A percentile compares a stretch with the other conserved stretches of the same genome.
Evolutionary conservation across 2,329 filamentous ascomycete genomes (phyloP).

Genomic region (Fusarium algeriense): DNA sequence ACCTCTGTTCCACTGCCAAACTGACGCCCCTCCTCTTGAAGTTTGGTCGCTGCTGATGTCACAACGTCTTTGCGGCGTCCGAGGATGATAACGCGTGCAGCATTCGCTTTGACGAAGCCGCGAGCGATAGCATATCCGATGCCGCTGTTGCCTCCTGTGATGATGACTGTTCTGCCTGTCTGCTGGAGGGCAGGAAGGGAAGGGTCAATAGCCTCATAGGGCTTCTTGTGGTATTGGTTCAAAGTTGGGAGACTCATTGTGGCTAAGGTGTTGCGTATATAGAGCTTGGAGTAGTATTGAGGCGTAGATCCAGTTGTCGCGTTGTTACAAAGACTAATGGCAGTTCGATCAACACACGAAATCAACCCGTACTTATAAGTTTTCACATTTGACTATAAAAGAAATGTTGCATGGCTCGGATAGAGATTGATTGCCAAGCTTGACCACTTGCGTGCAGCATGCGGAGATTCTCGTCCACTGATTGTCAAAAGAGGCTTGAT

Average conservation of each 20-base stretch:
- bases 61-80: neutral
- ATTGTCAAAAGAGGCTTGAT: neutral
- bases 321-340: neutral
- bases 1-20: neutral
- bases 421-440: neutral
- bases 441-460: neutral
- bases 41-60: neutral
- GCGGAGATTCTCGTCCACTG: no score
- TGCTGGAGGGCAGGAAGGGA: neutral
- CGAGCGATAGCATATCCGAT: neutral
- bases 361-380: neutral
- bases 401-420: neutral
- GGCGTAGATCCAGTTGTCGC: no score
- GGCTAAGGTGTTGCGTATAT: neutral
- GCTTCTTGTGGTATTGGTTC: neutral
- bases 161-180: neutral
- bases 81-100: neutral
- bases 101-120: neutral
- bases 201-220: neutral
- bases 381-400: no score
- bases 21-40: neutral
- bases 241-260: neutral
- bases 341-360: no score
- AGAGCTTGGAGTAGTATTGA: neutral
- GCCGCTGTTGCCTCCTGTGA: neutral